Evolutionary conservation across 73 alveolate species (phyloP).

Genomic region (Paramecium primaurelia): DNA sequence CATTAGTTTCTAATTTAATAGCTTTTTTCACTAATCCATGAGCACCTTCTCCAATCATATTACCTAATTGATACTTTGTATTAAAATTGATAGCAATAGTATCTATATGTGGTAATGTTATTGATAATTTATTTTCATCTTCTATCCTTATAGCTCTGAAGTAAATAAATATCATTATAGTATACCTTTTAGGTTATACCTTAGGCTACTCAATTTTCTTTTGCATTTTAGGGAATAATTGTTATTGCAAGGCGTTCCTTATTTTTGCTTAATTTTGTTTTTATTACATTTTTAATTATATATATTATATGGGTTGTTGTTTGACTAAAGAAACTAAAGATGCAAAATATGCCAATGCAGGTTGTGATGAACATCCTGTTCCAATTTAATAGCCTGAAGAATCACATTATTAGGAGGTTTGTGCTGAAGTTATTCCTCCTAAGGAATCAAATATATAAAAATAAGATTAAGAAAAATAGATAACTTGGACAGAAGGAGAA

Average conservation of each 20-base stretch:
- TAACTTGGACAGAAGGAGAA: slow-evolving; percentile 67
- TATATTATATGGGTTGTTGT: not conserved
- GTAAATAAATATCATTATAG: no score
- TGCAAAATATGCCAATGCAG: not conserved
- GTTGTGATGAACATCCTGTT: slow-evolving; percentile 3
- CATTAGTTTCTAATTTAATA: slow-evolving; percentile 53
- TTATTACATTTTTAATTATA: not conserved
- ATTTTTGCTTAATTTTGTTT: not conserved
- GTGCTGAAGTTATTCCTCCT: not conserved
- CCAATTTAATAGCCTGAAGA: not conserved
- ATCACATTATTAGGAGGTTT: not conserved
- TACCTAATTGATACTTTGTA: slow-evolving; percentile 62
- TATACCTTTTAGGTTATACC: not conserved
- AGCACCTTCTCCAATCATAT: slow-evolving; percentile 82
- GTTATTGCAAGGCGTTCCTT: not conserved
- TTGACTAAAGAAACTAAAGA: not conserved
- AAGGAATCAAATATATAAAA: not conserved
- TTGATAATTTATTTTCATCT: not conserved
- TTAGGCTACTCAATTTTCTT: not conserved
- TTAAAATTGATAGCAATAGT: not conserved
- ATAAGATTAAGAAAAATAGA: not conserved
- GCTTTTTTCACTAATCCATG: slow-evolving; percentile 82
- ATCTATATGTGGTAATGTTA: not conserved
- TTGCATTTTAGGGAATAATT: not conserved
- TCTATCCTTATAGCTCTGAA: not conserved